Base-by-base conservation (phyloP, 345 rosid genomes). In the Populus euphratica region DNA sequence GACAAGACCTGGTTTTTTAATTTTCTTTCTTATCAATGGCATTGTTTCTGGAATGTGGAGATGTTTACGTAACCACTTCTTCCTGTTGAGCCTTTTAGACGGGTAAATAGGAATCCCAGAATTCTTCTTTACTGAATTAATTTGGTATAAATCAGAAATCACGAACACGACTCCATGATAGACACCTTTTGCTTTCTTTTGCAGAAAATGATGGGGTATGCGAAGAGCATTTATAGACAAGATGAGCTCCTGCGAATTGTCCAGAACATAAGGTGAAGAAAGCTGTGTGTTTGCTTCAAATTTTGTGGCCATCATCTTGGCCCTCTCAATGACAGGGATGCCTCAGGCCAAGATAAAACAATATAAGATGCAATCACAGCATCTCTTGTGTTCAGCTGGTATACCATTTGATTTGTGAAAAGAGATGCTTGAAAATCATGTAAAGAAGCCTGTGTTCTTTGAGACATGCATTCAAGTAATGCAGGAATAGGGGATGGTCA, bases 21-120 rank as follows among this genome's bases (percentile, higher is more conserved):
- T n/a, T 52, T 52, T 52, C 23, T 8, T 18, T 52, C 59, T 52
- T n/a, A 20, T 52, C 9, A 52, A n/a, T 52, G 59, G 23, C 8
- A 52, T 8, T 20, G 20, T 69, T 29, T 70, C 85, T 93, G 98
- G 90, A 89, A 93, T 63, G 87, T 93, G 18, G 97, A 91, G 86
- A 89, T 94, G 93, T 87, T 89, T 81, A 87, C 90, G 86, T 93
- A 93, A 31, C 94, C 97, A 72, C 83, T 94, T 39, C 84, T 91
- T 64, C 87, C 86, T n/a, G 29, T 88, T 0, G 92, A 88, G 54
- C 90, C 91, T 43, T 70, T 85, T 43, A 87, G 91, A 85, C 74
- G 85, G 86, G 94, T 93, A 82, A 84, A 85, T 62, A n/a, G 0
- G 13, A 10, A 56, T 56, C 63, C 13, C 63, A n/a, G 4, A 2